phyloP scores from a whole-genome alignment of 768 basidiomycete genomes.

The Trametes meyenii region DNA sequence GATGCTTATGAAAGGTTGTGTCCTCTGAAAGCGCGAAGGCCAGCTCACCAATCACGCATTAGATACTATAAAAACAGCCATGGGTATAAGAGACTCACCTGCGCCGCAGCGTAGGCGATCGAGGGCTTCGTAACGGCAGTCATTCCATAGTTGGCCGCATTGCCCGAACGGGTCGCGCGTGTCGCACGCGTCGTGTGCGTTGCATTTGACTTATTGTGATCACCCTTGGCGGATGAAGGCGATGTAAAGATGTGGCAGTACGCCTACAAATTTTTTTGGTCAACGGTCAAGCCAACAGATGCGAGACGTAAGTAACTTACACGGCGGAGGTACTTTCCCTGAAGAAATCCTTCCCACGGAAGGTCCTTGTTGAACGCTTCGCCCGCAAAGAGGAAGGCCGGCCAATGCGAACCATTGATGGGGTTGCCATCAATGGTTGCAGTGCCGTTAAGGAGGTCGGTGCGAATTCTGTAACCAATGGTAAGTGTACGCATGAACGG shows the following conservation, averaged over 20 bases:
- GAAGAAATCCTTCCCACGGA: neutral
- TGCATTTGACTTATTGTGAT: neutral
- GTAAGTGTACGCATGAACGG: neutral
- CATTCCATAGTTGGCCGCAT: slow-evolving; percentile 1
- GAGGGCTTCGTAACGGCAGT: neutral
- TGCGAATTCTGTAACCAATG: neutral
- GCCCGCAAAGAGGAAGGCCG: neutral
- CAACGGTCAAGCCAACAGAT: neutral
- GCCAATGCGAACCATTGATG: slow-evolving; percentile 7
- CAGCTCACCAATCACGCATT: too few relatives aligned
- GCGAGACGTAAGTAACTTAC: neutral
- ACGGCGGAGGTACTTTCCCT: neutral
- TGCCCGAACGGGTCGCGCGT: neutral
- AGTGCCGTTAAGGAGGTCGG: neutral
- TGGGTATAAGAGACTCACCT: neutral
- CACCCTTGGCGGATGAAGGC: neutral
- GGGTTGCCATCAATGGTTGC: neutral
- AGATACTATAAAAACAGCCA: too few relatives aligned
- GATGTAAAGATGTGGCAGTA: neutral
- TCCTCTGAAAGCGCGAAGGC: too few relatives aligned
- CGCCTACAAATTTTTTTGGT: neutral
- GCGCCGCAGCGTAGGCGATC: neutral
- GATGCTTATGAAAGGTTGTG: too few relatives aligned
- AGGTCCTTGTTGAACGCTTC: neutral
- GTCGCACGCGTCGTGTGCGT: neutral